Base-by-base conservation (phyloP, 345 rosid genomes). In the Dipteronia dyeriana region DNA sequence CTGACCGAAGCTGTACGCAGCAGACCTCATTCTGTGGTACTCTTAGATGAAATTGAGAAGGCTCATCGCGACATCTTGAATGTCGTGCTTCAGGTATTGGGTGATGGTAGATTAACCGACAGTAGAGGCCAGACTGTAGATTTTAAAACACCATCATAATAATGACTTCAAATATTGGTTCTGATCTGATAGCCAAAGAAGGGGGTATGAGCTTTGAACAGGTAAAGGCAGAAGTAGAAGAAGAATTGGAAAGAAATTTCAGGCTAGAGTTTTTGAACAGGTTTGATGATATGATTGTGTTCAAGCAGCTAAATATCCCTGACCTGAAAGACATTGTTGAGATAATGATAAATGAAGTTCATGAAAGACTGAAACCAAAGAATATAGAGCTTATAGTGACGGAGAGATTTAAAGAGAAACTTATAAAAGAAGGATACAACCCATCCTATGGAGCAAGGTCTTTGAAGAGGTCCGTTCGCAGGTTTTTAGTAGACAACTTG, bases 11-110 rank as follows among this genome's bases (percentile, higher is more conserved):
- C 87, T 3, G 89, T 91, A 25, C 69, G 90, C 4, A 90, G 88
- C 14, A 86, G 87, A 4, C 91, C 92, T 57, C 84, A 84, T 74
- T 80, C 87, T 0, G 84, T 88, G 0, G 82, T 88, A 4, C 85
- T 88, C 19, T 90, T 91, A 11, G 94, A 91, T 65, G 97, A 90
- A 82, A 88, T 90, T 0, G 94, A 90, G 22, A 91, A 90, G 74
- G 90, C 94, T 3, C 94, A 90, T 64, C 82, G 78, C 0, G 90
- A 90, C 47, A 90, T 91, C 49, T 82, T 85, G 82, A 88, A 90
- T 86, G 80, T 82, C 75, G 78, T 90, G 91, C 89, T 88, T 45
- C 90, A 90, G 22, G 81, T 88, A 45, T 82, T 91, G 0, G 97
- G 88, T 76, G 88, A 87, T 43, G 90, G 95, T 11, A 83, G 88